Evolutionary conservation across 78 protist genomes (phyloP).

Genomic region (Dictyostelium firmibasis): DNA sequence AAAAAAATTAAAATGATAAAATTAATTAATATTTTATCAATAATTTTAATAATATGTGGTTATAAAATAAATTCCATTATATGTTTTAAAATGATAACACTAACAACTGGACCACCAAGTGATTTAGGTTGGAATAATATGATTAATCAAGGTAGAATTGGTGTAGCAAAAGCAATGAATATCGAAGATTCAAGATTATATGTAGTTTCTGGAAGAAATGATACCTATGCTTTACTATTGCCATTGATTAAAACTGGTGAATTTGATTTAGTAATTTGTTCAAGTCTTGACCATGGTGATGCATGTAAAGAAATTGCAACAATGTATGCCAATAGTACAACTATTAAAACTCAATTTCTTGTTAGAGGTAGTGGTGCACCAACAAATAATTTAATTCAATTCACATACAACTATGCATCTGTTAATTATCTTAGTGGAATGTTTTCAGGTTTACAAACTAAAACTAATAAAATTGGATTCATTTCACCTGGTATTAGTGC

Average conservation of each 20-base stretch:
- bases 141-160: constrained; percentile 9
- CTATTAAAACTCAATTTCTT: background rate
- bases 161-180: background rate
- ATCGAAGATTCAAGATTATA: background rate
- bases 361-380: background rate
- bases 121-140: constrained; percentile 52
- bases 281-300: background rate
- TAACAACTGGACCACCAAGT: background rate
- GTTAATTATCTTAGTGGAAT: constrained; percentile 13
- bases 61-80: background rate
- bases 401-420: background rate
- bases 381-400: background rate
- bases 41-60: background rate
- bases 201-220: background rate
- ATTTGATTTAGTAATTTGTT: background rate
- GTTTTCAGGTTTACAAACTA: constrained; percentile 25
- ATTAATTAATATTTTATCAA: background rate
- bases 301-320: background rate
- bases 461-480: background rate
- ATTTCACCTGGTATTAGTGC: background rate
- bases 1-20: background rate
- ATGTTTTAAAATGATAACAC: background rate
- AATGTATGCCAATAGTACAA: background rate
- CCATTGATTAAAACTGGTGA: background rate
- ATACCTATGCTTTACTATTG: background rate